Evolutionary conservation across 208 protist species (phyloP), one percentile per base, ranked within the genome.

Genomic region (Wallacemonas sp.): DNA sequence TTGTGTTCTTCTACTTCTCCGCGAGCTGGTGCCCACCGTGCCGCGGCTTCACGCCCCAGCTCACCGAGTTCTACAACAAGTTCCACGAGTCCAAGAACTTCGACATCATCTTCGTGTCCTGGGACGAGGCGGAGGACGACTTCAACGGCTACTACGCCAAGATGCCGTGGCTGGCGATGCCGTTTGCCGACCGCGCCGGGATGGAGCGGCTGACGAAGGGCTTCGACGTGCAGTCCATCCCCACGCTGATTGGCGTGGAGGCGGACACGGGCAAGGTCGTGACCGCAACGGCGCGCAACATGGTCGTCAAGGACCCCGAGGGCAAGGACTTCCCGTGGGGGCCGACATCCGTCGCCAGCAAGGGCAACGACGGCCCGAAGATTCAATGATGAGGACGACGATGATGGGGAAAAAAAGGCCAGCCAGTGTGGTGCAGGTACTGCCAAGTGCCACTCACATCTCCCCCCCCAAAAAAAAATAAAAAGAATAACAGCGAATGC

Each of bases 21-120:
- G 88, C 93, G 8, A 88, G 81, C 61, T 96, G 88, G 88, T 95
- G 90, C 80, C 86, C 88, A 12, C 90, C 92, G 26, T 96, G 90
- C 81, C 74, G 86, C 32, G 46, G 47, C 39, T 95, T 95, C 76
- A 97, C 92, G 11, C 89, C 90, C 0, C n/a, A 68, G 17, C 76
- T 97, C 9, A 67, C 68, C 26, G 87, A 93, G 26, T 92, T 94
- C 63, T 97, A 97, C 70, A 70, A 90, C 16, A 82, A 85, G 43
- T 76, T 80, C 72, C 65, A 76, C 21, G 67, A 72, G 39, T 36
- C 66, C 44, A 88, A 93, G 68, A 88, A 96, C 68, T 98, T 96
- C 44, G 92, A 96, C 63, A 76, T 96, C 44, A 52, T 95, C 32
- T 76, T 93, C 17, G 57, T 92, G 38, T 85, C 83, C 3, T 92